Base-by-base conservation (phyloP, 371 early-diverging fungal genomes). In the Apophysomyces sp. region DNA sequence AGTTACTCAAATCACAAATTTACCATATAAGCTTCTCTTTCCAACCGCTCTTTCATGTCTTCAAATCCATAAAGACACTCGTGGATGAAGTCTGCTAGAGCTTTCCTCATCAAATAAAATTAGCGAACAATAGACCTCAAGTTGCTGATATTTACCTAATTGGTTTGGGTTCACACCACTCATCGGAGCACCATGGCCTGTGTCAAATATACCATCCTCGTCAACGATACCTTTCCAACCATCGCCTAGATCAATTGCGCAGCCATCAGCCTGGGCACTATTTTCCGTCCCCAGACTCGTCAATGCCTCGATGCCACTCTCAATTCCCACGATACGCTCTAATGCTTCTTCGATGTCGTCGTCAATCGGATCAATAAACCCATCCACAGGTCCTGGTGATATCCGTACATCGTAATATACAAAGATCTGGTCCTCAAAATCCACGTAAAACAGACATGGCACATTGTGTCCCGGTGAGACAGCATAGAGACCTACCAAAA, bases 351-450 rank as follows among this genome's bases (percentile, higher is more conserved):
- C 78, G 26, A 81, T 63, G 61, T 78, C 77, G 52, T 76, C 82
- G 28, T 78, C 76, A n/a, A 77, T 71, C 0, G 55, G 21, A 64
- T 81, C 82, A 30, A 78, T 71, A 60, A 81, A 81, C 2, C 78
- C 75, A 24, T 63, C 65, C 4, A 81, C 82, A 5, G 78, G 77
- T 4, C 78, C 76, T 32, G 82, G 70, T 0, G 77, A 63, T 29
- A 87, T 76, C 24, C 71, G 77, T 5, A 92, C 71, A 63, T 92
- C 88, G 68, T 92, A 86, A 66, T 92, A 92, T 2, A 88, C 90
- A 78, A 77, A 91, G n/a, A 92, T 87, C 31, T 89, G 87, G 67
- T 92, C 90, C 51, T 92, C 89, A 72, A 89, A 92, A 65, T 91
- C 92, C 11, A 92, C 90, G 60, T 90, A 92, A 58, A 92, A 89